These are phyloP conservation scores for Endocalyx cinctus DNA, from an alignment of 2,329 filamentous ascomycete genomes.

Conservation along the genomic window DNA sequence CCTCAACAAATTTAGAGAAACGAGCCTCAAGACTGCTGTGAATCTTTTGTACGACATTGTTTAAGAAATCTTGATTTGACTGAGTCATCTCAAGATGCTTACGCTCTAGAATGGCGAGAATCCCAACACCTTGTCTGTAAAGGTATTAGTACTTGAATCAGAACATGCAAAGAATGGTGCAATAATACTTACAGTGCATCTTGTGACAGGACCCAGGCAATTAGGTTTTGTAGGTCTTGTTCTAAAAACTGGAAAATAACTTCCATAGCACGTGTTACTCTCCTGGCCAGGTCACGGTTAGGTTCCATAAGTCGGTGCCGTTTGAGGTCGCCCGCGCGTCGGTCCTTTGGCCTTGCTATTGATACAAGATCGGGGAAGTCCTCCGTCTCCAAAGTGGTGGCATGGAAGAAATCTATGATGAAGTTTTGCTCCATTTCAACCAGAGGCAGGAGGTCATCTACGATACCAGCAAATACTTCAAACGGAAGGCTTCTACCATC, in stretches of 20 bases:
- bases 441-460: conserved; percentile 78
- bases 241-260: conserved; percentile 81
- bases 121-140: conserved; percentile 77
- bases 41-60: conserved; percentile 72
- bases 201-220: conserved; percentile 76
- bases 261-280: conserved; percentile 83
- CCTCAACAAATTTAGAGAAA: conserved; percentile 87
- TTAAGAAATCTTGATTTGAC: conserved; percentile 88
- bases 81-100: conserved; percentile 77
- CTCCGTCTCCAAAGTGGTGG: conserved; percentile 73
- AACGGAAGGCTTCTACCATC: conserved; percentile 68
- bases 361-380: conserved; percentile 82
- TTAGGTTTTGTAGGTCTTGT: conserved; percentile 69
- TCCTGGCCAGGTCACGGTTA: conserved; percentile 78
- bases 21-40: conserved; percentile 68
- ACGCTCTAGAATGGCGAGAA: conserved; percentile 75
- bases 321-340: conserved; percentile 68
- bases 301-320: conserved; percentile 78
- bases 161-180: neutral
- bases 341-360: conserved; percentile 58
- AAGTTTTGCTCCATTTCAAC: conserved; percentile 96
- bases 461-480: conserved; percentile 73
- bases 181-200: conserved; percentile 71
- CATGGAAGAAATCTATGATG: conserved; percentile 92
- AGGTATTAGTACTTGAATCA: conserved; percentile 17